These are phyloP conservation scores for Solanum stenotomum DNA, from an alignment of 257 asterid species.

Conservation along the genomic window DNA sequence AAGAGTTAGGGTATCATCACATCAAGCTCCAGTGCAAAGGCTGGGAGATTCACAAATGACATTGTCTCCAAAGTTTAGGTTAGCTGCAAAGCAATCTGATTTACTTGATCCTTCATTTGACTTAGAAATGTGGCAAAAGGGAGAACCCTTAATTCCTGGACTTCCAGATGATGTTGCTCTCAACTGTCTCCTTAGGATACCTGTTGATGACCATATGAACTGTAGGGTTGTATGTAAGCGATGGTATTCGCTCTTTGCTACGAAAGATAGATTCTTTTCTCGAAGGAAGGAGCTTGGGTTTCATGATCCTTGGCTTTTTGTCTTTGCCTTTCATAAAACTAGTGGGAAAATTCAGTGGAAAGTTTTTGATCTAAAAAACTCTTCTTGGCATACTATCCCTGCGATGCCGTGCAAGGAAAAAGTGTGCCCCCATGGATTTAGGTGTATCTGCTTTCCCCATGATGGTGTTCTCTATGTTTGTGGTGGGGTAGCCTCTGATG, in stretches of 20 bases:
- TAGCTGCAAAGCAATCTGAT: conserved; percentile 43
- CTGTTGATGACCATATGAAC: conserved; percentile 42
- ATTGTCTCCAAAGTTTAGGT: conserved; percentile 64
- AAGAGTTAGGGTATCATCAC: conserved; percentile 68
- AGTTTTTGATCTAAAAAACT: conserved; percentile 58
- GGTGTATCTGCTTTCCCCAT: conserved; percentile 67
- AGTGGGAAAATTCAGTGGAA: conserved; percentile 83
- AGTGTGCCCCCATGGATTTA: conserved; percentile 70
- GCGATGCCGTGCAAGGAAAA: conserved; percentile 93
- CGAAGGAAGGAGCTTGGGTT: conserved; percentile 72
- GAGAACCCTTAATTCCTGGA: conserved; percentile 75
- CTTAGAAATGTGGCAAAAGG: conserved; percentile 26
- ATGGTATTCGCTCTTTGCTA: conserved; percentile 70
- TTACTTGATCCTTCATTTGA: conserved; percentile 45
- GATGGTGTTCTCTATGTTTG: conserved; percentile 74
- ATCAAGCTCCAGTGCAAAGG: conserved; percentile 72
- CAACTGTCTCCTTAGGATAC: conserved; percentile 80
- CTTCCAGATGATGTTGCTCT: conserved; percentile 94
- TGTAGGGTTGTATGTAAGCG: conserved; percentile 61
- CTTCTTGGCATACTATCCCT: conserved; percentile 82
- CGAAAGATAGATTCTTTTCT: conserved; percentile 63
- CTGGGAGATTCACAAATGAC: conserved; percentile 86
- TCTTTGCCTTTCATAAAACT: conserved; percentile 74
- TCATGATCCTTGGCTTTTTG: conserved; percentile 85
- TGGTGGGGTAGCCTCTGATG: conserved; percentile 74